Evolutionary conservation across 805 yeast species (phyloP).

Genomic region (Saccharomyces mikatae): DNA sequence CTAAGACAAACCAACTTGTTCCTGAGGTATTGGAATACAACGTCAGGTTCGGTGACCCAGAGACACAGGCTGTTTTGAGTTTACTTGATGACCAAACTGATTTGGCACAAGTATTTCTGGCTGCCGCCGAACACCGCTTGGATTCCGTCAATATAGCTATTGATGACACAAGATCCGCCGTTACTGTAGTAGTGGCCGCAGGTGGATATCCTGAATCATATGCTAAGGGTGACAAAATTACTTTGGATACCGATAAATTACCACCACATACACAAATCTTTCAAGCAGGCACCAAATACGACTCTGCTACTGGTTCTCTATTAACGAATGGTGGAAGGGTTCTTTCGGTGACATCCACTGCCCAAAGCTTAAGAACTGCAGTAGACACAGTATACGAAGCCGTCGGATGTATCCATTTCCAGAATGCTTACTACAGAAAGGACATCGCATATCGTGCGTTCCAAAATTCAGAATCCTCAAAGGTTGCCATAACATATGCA

Average conservation of each 20-base stretch:
- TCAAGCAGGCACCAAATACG: constrained; percentile 87
- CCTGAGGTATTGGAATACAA: constrained; percentile 96
- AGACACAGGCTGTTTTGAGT: constrained; percentile 93
- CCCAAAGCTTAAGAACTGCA: constrained; percentile 65
- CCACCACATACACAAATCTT: constrained; percentile 56
- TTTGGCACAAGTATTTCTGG: constrained; percentile 83
- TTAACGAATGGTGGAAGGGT: constrained; percentile 95
- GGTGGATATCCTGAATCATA: constrained; percentile 94
- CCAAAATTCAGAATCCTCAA: constrained; percentile 37
- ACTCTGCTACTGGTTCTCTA: constrained; percentile 42
- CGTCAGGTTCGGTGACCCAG: constrained; percentile 98
- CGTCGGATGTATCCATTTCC: constrained; percentile 64
- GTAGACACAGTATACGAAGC: constrained; percentile 83
- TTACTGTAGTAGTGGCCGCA: constrained; percentile 94
- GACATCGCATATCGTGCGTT: constrained; percentile 97
- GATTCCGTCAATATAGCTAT: constrained; percentile 66
- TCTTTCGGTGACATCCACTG: constrained; percentile 86
- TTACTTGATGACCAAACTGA: constrained; percentile 78
- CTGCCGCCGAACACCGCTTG: constrained; percentile 88
- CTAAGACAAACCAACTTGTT: constrained; percentile 23
- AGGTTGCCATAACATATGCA: constrained; percentile 64
- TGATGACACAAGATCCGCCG: constrained; percentile 52
- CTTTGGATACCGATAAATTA: constrained; percentile 31
- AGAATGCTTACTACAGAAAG: constrained; percentile 71
- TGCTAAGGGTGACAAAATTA: constrained; percentile 77